phyloP scores from a whole-genome alignment of 2,329 filamentous ascomycete genomes.

The Ophiognomonia clavigignenti-juglandacearum region DNA sequence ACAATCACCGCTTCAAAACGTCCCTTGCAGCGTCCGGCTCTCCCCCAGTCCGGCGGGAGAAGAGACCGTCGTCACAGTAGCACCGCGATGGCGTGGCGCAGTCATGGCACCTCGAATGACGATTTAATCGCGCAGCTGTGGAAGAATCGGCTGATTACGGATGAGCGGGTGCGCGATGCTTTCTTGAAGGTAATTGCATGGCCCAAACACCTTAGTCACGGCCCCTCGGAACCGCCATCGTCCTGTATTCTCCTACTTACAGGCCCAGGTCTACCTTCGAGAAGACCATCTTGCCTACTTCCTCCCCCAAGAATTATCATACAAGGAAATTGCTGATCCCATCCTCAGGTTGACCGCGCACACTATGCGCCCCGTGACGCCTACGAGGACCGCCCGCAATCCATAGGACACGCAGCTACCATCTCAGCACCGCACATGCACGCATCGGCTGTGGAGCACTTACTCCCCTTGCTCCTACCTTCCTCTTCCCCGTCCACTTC shows the following conservation, averaged over 20 bases:
- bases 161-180: slow-evolving; percentile 67
- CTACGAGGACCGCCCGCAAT: slow-evolving; percentile 59
- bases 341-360: slow-evolving; percentile 75
- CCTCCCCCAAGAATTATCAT: neutral
- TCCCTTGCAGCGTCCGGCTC: neutral
- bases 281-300: too few species aligned
- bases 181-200: slow-evolving; percentile 75
- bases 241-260: too few species aligned
- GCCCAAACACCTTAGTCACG: neutral
- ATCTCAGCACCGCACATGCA: slow-evolving; percentile 61
- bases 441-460: slow-evolving; percentile 45
- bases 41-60: neutral
- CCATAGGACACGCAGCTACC: slow-evolving; percentile 51
- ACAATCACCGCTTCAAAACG: too few species aligned
- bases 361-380: slow-evolving; percentile 70
- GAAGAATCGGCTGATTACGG: slow-evolving; percentile 67
- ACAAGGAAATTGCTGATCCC: slow-evolving; percentile 1
- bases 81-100: slow-evolving; percentile 79
- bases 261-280: too few species aligned
- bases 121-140: slow-evolving; percentile 76
- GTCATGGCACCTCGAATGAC: slow-evolving; percentile 68
- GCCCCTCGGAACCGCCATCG: too few species aligned
- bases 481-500: slow-evolving; percentile 62
- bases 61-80: neutral
- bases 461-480: slow-evolving; percentile 35